Conservation (phyloP, 2,329 filamentous ascomycete species). For the Fusarium pseudograminearum region DNA sequence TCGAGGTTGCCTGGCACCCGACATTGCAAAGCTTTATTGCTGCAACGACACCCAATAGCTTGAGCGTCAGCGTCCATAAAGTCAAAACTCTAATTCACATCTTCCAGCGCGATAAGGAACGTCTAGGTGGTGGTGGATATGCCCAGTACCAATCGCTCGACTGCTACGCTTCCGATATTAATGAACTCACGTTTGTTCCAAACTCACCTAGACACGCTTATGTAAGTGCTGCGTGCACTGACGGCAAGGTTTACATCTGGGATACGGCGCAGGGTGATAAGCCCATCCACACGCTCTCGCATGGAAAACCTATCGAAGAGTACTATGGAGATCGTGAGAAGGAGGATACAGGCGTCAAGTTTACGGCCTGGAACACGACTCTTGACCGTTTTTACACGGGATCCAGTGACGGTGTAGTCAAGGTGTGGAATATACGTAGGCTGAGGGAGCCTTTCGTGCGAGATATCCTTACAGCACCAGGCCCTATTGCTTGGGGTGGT, state of each 20-base stretch:
- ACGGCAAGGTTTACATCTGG: slow-evolving; percentile 73
- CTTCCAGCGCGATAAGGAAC: slow-evolving; percentile 55
- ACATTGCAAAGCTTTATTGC: slow-evolving; percentile 64
- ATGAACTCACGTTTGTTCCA: slow-evolving; percentile 70
- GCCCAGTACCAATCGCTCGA: slow-evolving; percentile 67
- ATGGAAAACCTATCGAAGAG: slow-evolving; percentile 60
- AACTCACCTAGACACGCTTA: slow-evolving; percentile 65
- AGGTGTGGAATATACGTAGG: slow-evolving; percentile 71
- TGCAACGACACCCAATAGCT: slow-evolving; percentile 66
- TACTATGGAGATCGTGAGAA: slow-evolving; percentile 61
- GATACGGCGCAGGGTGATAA: slow-evolving; percentile 68
- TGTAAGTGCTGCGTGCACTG: slow-evolving; percentile 71
- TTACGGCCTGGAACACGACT: slow-evolving; percentile 70
- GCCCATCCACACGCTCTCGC: slow-evolving; percentile 66
- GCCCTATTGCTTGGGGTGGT: slow-evolving; percentile 67
- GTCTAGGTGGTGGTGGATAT: slow-evolving; percentile 48
- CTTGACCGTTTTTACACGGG: slow-evolving; percentile 72
- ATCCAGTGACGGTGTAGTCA: slow-evolving; percentile 71
- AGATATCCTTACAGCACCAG: slow-evolving; percentile 65
- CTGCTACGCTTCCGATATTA: slow-evolving; percentile 70
- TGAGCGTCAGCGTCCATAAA: slow-evolving; percentile 56
- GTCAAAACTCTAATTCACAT: slow-evolving; percentile 69
- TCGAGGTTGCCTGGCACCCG: slow-evolving; percentile 74
- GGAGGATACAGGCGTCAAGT: slow-evolving; percentile 73
- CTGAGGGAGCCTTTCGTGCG: slow-evolving; percentile 60